These are phyloP conservation scores for Xylaria sp. DNA, from an alignment of 2,329 filamentous ascomycete species.

Conservation along the genomic window DNA sequence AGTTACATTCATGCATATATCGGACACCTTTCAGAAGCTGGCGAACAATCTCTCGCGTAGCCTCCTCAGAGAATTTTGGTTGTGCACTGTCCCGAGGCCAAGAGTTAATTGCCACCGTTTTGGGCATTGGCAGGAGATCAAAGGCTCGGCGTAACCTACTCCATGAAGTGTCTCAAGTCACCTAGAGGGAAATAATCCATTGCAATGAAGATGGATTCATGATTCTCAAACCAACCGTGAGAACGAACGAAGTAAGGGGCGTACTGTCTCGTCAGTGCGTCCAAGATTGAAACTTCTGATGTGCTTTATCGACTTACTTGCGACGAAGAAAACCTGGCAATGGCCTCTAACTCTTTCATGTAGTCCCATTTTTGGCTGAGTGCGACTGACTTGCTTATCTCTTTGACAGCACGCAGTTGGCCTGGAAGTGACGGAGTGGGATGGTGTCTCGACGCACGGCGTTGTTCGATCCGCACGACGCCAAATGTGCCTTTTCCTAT, in stretches of 20 bases:
- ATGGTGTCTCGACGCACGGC: not conserved
- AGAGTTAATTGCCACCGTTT: not conserved
- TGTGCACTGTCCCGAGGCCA: not conserved
- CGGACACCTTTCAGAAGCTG: not conserved
- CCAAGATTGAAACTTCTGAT: not conserved
- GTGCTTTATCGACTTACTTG: not conserved
- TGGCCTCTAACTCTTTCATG: not conserved
- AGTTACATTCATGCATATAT: not conserved
- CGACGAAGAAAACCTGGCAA: not conserved
- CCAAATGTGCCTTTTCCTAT: not conserved
- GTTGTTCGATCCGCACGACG: not conserved
- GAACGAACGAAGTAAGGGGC: not conserved
- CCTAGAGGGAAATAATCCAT: not conserved
- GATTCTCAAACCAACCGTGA: not conserved
- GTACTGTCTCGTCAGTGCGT: not conserved
- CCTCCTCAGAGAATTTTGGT: not conserved
- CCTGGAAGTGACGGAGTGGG: not conserved
- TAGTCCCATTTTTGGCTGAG: not conserved
- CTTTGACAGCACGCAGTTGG: not conserved
- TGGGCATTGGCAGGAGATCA: not conserved
- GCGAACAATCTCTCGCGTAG: not conserved
- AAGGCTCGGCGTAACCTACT: not conserved
- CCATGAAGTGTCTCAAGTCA: not conserved
- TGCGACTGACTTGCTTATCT: not conserved
- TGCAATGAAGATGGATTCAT: not conserved